These are phyloP conservation scores for Rhodamnia rubescens DNA, from an alignment of 345 rosid genomes.

Conservation along the genomic window DNA sequence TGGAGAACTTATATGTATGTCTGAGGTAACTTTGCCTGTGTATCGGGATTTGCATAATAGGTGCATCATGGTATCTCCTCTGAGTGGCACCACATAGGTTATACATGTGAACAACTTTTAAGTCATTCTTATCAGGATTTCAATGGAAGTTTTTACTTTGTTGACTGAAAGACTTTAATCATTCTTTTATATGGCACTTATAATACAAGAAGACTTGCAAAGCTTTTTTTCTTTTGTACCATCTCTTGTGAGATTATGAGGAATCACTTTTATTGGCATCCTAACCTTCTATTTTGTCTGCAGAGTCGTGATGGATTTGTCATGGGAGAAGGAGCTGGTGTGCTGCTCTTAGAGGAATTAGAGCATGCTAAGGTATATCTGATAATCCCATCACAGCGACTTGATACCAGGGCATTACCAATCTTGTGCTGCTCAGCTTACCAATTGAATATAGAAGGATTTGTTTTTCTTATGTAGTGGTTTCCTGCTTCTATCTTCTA, in stretches of 20 bases:
- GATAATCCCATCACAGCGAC: not conserved
- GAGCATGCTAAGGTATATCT: conserved; percentile 89
- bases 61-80: not conserved
- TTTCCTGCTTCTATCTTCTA: not conserved
- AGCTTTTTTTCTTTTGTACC: not conserved
- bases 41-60: not conserved
- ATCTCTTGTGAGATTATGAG: not conserved
- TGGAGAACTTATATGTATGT: not conserved
- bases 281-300: not conserved
- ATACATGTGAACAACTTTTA: not conserved
- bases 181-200: not conserved
- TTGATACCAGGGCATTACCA: not conserved
- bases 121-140: not conserved
- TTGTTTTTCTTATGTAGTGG: not conserved
- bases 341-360: conserved; percentile 83
- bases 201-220: not conserved
- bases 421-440: not conserved
- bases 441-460: not conserved
- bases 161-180: not conserved
- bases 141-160: not conserved
- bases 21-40: not conserved
- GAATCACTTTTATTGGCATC: not conserved
- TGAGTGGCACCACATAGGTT: not conserved
- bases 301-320: conserved; percentile 97
- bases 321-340: conserved; percentile 99